Percentiles rank a stretch among this genome's conserved stretches.
Conservation (phyloP, 2,329 filamentous ascomycete genomes). For the Colletotrichum liaoningense region DNA sequence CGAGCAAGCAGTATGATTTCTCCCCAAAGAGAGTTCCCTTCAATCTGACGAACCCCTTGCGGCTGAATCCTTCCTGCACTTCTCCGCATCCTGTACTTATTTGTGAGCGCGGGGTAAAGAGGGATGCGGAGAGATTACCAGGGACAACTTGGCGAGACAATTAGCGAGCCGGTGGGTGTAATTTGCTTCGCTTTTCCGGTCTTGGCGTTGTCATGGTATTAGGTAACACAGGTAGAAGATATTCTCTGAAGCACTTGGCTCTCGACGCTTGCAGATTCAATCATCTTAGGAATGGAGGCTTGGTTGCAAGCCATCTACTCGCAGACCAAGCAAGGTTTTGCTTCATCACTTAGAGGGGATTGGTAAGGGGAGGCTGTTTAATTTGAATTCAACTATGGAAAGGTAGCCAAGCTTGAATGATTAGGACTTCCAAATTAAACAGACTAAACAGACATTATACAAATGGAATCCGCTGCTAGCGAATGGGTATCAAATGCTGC, state of each 20-base stretch:
- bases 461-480: no score
- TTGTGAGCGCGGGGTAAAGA: not conserved
- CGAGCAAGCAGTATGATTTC: not conserved
- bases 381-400: no score
- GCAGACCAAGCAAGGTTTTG: no score
- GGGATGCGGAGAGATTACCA: conserved; percentile 2
- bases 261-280: no score
- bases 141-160: not conserved
- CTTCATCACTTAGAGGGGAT: no score
- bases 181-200: not conserved
- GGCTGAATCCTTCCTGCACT: conserved; percentile 6
- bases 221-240: not conserved
- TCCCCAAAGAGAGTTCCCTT: not conserved
- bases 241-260: not conserved
- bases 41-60: not conserved
- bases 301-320: no score
- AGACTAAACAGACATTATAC: no score
- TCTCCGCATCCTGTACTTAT: not conserved
- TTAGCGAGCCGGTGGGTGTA: not conserved
- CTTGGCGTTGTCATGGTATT: not conserved
- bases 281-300: no score
- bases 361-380: no score
- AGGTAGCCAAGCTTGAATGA: no score
- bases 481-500: not conserved
- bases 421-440: no score